phyloP scores from a whole-genome alignment of 352 stramenopile species.

The Phytophthora lateralis region DNA sequence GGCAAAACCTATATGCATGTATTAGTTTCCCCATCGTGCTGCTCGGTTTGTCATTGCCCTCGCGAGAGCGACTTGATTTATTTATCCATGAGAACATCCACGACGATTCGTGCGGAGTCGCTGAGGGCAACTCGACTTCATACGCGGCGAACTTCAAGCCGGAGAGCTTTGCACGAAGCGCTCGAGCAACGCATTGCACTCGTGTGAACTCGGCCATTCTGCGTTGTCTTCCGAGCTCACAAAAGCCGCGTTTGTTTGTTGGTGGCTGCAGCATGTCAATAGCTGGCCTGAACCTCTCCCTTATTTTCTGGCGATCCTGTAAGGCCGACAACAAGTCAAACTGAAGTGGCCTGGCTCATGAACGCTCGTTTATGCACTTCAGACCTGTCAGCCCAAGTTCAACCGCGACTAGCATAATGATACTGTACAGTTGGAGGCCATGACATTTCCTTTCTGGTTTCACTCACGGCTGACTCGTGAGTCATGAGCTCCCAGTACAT shows the following conservation, averaged over 20 bases:
- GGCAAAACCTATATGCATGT: background rate
- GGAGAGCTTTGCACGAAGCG: constrained; percentile 9
- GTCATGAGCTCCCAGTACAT: too few relatives aligned
- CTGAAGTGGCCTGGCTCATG: constrained; percentile 10
- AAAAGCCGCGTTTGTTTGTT: background rate
- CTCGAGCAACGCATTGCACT: background rate
- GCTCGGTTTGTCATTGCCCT: constrained; percentile 8
- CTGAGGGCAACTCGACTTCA: constrained; percentile 4
- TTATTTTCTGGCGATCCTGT: background rate
- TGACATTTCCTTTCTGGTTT: too few relatives aligned
- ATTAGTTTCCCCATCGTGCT: too few relatives aligned
- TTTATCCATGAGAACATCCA: constrained; percentile 15
- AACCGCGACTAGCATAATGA: background rate
- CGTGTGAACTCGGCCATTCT: background rate
- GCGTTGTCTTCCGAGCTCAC: background rate
- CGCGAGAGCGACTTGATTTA: constrained; percentile 20
- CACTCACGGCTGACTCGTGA: too few relatives aligned
- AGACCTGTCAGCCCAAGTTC: background rate
- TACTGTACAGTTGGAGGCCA: too few relatives aligned
- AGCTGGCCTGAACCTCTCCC: background rate
- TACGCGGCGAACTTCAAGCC: constrained; percentile 7
- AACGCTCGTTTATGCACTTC: constrained; percentile 3
- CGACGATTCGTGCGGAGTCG: background rate
- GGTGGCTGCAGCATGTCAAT: too few relatives aligned
- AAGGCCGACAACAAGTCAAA: background rate